Base-by-base conservation (phyloP, 2,329 filamentous ascomycete species). In the Tolypocladium tundrense region DNA sequence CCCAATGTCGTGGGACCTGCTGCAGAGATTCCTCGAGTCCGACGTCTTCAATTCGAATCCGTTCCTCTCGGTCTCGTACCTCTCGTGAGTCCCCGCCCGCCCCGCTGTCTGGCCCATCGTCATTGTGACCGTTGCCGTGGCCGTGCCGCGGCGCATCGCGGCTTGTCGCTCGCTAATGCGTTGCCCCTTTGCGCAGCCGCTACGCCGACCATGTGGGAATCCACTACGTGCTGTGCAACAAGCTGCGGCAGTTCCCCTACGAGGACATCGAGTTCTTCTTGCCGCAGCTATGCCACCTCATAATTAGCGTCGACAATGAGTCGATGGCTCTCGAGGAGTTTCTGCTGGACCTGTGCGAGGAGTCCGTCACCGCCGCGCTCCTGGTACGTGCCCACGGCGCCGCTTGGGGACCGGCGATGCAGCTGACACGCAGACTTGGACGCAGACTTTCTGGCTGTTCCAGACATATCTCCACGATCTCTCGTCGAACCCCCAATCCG, bases 181-280 rank as follows among this genome's bases (percentile, higher is more conserved):
- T 33, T n/a, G 48, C 37, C 40, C n/a, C 27, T 27, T 57, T 21
- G 19, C 37, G 60, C 72, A 93, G 90, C 68, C 89, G 90, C 67
- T 94, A 94, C 77, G 88, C 90, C 72, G 87, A 93, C 75, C 88
- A 94, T 79, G 88, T 94, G 72, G 90, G 90, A 67, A 93, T 94
- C 69, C 89, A 93, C 75, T 91, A 93, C 79, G 88, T 91, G 61
- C 84, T 94, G 62, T 93, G 90, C 79, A 88, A 87, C 68, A 94
- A 94, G 82, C 81, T 94, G 70, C 88, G 90, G 70, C 88, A 90
- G 73, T 94, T 94, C 70, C 88, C 88, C 63, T 94, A 93, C 76
- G 88, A 91, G 78, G 89, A 94, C 75, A 92, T 94, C 71, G 90
- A 94, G 75, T 94, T 94, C 85, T 94, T 93, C 79, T 82, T 94